Percentiles rank a stretch among this genome's conserved stretches.
Evolutionary conservation across 2,329 filamentous ascomycete species (phyloP).

Genomic region (Hypoxylon sp.): DNA sequence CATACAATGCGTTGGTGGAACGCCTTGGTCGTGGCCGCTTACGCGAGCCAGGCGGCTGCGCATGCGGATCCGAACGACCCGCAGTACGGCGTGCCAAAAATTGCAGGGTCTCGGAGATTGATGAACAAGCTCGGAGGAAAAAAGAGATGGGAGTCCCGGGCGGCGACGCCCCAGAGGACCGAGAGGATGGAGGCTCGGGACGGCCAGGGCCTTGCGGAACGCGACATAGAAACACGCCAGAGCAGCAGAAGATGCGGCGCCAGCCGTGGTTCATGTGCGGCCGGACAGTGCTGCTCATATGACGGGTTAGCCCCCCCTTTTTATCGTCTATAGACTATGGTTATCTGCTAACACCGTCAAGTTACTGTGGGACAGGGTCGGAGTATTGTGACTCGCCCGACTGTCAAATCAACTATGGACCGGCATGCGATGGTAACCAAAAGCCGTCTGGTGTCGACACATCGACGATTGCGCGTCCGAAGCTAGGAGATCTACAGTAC

Average conservation of each 20-base stretch:
- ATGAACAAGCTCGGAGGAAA: conserved; percentile 43
- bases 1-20: conserved; percentile 45
- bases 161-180: conserved; percentile 18
- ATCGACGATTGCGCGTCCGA: conserved; percentile 57
- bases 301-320: conserved; percentile 45
- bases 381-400: conserved; percentile 50
- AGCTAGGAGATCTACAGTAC: conserved; percentile 60
- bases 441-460: conserved; percentile 60
- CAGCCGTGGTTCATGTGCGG: conserved; percentile 44
- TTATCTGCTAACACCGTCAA: conserved; percentile 37
- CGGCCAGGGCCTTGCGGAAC: conserved; percentile 26
- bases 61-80: conserved; percentile 40
- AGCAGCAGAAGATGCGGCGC: conserved; percentile 45
- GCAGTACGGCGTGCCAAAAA: conserved; percentile 41
- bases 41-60: conserved; percentile 45
- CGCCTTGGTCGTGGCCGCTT: conserved; percentile 43
- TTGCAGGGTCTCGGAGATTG: conserved; percentile 47
- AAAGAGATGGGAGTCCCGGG: conserved; percentile 41
- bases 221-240: conserved; percentile 44
- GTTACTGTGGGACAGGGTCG: conserved; percentile 46
- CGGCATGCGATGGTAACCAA: conserved; percentile 61
- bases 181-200: conserved; percentile 20
- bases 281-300: conserved; percentile 49
- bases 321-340: background rate
- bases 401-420: conserved; percentile 57